Base-by-base conservation (phyloP, 352 stramenopile species). In the Phytophthora nicotianae region DNA sequence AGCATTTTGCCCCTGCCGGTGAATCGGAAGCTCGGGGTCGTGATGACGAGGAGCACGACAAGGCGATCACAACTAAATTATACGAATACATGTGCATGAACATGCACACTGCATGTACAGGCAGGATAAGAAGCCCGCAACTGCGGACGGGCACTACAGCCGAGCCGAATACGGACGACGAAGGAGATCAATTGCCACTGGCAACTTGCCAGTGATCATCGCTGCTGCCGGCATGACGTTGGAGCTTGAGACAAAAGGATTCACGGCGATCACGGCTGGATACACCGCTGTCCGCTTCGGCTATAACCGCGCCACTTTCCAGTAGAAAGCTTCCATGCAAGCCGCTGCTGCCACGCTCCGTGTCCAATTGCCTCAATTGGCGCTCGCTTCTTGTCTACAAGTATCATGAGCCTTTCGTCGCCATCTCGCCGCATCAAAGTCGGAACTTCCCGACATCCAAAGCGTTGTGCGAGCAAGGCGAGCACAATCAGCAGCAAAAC, bases 311-410 rank as follows among this genome's bases (percentile, higher is more conserved):
- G 11, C 11, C 5, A n/a, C 29, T 35, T 35, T 35, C 29, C 29
- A 35, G 29, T 35, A 35, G 24, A 29, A 29, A 29, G 9, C 8
- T 33, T 33, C 27, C 5, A 2, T 13, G 27, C 4, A 29, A 33
- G 27, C 27, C 27, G 29, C 29, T 35, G 5, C 16, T 8, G 9
- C 32, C 23, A 41, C 29, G 29, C 9, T 13, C n/a, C 5, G 9
- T n/a, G 35, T 68, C 45, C 35, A 19, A 26, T 68, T 62, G 59
- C 51, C 29, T 68, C 59, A 46, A 20, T 68, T 24, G 2, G n/a
- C 24, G n/a, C 53, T 58, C 59, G 35, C 29, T 24, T 20, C 27
- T 56, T 48, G 37, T 63, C 46, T 32, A 35, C 58, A 47, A 46
- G 21, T 16, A 13, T 40, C 40, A 35, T 54, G 45, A 64, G 56